These are phyloP conservation scores for Allomyces macrogynus DNA, from an alignment of 192 early-diverging fungal genomes.

Conservation along the genomic window DNA sequence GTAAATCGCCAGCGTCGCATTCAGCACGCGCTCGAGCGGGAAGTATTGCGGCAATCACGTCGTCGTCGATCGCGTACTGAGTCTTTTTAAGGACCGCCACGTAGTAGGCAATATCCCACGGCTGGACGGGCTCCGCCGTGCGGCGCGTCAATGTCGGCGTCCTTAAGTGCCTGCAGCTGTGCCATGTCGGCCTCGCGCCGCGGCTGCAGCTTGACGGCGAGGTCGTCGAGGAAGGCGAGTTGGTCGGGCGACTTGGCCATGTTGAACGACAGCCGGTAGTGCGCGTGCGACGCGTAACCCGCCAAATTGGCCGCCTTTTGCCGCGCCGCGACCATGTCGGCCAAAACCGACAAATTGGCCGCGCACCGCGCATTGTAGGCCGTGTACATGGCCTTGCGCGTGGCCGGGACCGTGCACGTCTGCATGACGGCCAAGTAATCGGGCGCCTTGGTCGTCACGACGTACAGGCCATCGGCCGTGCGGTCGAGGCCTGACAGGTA, in stretches of 20 bases:
- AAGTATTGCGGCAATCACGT: constrained; percentile 2
- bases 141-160: neutral
- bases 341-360: neutral
- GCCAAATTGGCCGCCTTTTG: neutral
- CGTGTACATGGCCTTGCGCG: neutral
- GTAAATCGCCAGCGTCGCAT: neutral
- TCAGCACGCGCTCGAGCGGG: constrained; percentile 2
- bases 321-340: neutral
- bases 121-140: neutral
- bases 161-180: neutral
- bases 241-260: neutral
- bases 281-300: neutral
- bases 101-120: neutral
- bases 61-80: constrained; percentile 3
- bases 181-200: neutral
- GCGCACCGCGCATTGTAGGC: neutral
- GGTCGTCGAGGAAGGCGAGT: neutral
- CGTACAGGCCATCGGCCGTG: neutral
- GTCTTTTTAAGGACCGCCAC: neutral
- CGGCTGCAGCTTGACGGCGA: neutral
- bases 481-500: neutral
- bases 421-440: neutral
- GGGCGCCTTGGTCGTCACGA: neutral
- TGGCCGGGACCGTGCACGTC: neutral
- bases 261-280: neutral